Evolutionary conservation across 805 yeast species (phyloP), one percentile per base, ranked within the genome.

Genomic region (Candida khao-thaluensis): DNA sequence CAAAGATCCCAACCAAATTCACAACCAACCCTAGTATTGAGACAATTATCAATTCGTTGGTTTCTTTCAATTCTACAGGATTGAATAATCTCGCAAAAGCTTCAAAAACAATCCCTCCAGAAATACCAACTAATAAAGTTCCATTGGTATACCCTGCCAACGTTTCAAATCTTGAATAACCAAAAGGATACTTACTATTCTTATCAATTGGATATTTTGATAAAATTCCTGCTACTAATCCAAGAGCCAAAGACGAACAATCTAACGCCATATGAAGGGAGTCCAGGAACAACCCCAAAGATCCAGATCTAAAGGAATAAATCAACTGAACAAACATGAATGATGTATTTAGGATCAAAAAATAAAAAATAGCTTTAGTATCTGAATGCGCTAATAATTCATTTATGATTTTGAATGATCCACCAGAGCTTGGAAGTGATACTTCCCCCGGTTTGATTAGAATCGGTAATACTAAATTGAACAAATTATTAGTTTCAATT

Each of bases 101-200:
- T 59, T 93, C 96, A 46, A 86, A 80, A 17, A 85, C 72, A 31
- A 93, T 89, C 14, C 95, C 93, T 17, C 84, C 82, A 17, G 93
- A 90, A 32, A 93, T 91, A 2, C 95, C 96, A 17, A 95, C 61
- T 30, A 93, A 68, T 36, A 93, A 62, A 6, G 95, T 83, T 3
- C 96, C 99, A 59, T 93, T 93, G 3, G 98, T 85, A 53, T 93
- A 93, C 0, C 99, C 99, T 0, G 97, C 93, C 40, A 93, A 69
- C 2, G 95, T 89, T 58, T 90, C 98, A 34, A 93, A 79, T 59
- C 89, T 79, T 6, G 80, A 72, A 36, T 91, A 67, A 0, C 96
- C 96, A 66, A 87, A 88, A 1, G 98, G 97, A 55, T 76, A 91
- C 37, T 76, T 72, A n/a, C 81, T 73, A 42, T 76, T 76, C 4